These are phyloP conservation scores for Cyphellophora attinorum DNA, from an alignment of 2,329 filamentous ascomycete genomes.

Conservation along the genomic window DNA sequence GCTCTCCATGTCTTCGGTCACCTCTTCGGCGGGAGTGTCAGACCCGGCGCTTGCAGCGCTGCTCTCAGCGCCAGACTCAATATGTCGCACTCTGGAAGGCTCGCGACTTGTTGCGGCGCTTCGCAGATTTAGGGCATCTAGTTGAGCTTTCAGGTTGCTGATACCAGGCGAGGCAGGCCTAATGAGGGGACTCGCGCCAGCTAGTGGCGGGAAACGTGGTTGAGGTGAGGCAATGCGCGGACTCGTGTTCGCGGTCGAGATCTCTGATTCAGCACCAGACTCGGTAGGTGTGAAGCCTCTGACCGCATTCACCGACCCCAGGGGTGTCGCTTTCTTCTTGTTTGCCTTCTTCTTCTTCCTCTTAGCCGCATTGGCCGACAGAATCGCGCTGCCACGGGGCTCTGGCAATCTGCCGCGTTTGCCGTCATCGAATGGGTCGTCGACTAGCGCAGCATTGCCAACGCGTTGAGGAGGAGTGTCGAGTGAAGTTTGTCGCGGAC, in stretches of 20 bases:
- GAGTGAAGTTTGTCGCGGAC: not conserved
- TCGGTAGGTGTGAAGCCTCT: constrained; percentile 33
- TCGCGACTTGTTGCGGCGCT: constrained; percentile 46
- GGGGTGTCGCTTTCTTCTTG: constrained; percentile 18
- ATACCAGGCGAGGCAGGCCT: constrained; percentile 59
- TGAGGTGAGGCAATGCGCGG: constrained; percentile 21
- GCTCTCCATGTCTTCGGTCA: constrained; percentile 63
- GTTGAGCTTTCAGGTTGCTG: constrained; percentile 68
- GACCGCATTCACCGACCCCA: constrained; percentile 27
- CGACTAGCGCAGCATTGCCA: constrained; percentile 1
- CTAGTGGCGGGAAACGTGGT: constrained; percentile 20
- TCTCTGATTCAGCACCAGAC: constrained; percentile 36
- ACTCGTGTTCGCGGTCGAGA: constrained; percentile 27
- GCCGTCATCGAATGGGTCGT: not conserved
- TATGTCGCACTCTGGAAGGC: constrained; percentile 42
- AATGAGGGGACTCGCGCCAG: constrained; percentile 34
- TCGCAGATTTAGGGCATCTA: constrained; percentile 67
- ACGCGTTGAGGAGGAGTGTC: not conserved
- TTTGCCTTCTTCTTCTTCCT: constrained; percentile 34
- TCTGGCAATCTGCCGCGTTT: constrained; percentile 15
- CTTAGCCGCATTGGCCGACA: constrained; percentile 22
- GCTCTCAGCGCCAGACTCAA: constrained; percentile 36
- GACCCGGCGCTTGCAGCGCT: constrained; percentile 51
- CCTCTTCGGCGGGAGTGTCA: constrained; percentile 54
- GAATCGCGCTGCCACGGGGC: constrained; percentile 20